Evolutionary conservation across 2,329 filamentous ascomycete species (phyloP).

Genomic region (Ophiocordyceps australis): DNA sequence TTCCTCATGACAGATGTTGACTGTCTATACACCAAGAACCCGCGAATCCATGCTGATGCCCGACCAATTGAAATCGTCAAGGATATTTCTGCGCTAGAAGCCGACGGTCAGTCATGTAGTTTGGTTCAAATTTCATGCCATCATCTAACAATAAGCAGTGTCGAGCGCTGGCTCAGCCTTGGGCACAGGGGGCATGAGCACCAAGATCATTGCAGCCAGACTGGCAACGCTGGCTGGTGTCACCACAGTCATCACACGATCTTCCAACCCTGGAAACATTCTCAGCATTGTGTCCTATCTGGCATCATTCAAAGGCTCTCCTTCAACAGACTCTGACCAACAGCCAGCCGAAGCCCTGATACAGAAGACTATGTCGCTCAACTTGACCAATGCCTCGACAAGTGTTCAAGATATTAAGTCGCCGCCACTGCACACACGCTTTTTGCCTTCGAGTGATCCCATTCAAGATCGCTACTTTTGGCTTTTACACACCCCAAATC

Average conservation of each 20-base stretch:
- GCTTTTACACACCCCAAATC: conserved; percentile 80
- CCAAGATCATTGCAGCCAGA: conserved; percentile 86
- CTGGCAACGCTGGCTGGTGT: conserved; percentile 89
- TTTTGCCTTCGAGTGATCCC: conserved; percentile 67
- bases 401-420: conserved; percentile 8
- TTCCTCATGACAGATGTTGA: conserved; percentile 99
- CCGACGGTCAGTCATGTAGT: conserved; percentile 55
- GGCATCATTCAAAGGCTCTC: conserved; percentile 21
- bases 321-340: conserved; percentile 5
- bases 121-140: too few relatives aligned
- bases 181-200: conserved; percentile 93
- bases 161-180: conserved; percentile 77
- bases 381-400: conserved; percentile 11
- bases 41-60: conserved; percentile 67
- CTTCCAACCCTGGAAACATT: conserved; percentile 87
- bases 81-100: conserved; percentile 66
- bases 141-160: conserved; percentile 27
- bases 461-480: conserved; percentile 94
- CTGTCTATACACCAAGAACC: conserved; percentile 93
- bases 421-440: conserved; percentile 66
- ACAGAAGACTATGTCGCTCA: conserved; percentile 22
- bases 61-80: conserved; percentile 82
- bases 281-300: conserved; percentile 69
- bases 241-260: conserved; percentile 87
- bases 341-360: conserved; percentile 16